Percentiles rank a stretch among this genome's conserved stretches.
phyloP scores from a whole-genome alignment of 768 basidiomycete genomes.

The Lactarius akahatsu region DNA sequence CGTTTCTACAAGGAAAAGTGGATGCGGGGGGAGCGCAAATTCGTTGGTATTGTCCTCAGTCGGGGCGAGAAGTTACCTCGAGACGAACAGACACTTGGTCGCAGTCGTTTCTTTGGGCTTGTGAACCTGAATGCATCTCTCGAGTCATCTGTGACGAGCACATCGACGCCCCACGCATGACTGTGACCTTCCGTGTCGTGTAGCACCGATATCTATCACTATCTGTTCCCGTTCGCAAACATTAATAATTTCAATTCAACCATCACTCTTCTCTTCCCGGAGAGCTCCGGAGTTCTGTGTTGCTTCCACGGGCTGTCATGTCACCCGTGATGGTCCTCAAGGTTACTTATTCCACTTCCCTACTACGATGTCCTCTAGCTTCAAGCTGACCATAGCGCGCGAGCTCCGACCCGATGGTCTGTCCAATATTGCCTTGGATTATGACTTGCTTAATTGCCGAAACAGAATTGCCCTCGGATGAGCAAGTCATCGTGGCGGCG shows the following conservation, averaged over 20 bases:
- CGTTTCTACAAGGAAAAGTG: conserved; percentile 89
- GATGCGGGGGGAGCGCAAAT: conserved; percentile 71
- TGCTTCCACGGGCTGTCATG: not conserved
- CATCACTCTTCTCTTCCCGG: not conserved
- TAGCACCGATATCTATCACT: not conserved
- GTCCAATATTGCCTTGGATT: conserved; percentile 6
- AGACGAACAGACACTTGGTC: conserved; percentile 67
- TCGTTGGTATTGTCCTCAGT: conserved; percentile 79
- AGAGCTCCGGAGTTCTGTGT: not conserved
- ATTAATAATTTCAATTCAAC: not conserved
- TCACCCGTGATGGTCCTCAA: conserved; percentile 1
- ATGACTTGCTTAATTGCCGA: not conserved
- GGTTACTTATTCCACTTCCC: not conserved
- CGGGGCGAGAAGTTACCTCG: conserved; percentile 86
- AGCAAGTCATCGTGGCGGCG: conserved; percentile 53
- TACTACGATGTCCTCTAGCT: conserved; percentile 29
- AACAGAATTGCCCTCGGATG: conserved; percentile 62
- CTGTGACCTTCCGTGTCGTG: not conserved
- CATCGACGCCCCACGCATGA: conserved; percentile 11
- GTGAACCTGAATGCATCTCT: conserved; percentile 55
- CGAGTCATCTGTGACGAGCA: conserved; percentile 2
- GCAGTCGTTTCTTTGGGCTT: conserved; percentile 82
- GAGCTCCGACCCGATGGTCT: conserved; percentile 43
- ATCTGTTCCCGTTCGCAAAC: not conserved
- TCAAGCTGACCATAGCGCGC: conserved; percentile 40